A percentile compares a stretch with the other conserved stretches of the same genome.
Conservation (phyloP, 2,329 filamentous ascomycete species). For the Botrytis hyacinthi region DNA sequence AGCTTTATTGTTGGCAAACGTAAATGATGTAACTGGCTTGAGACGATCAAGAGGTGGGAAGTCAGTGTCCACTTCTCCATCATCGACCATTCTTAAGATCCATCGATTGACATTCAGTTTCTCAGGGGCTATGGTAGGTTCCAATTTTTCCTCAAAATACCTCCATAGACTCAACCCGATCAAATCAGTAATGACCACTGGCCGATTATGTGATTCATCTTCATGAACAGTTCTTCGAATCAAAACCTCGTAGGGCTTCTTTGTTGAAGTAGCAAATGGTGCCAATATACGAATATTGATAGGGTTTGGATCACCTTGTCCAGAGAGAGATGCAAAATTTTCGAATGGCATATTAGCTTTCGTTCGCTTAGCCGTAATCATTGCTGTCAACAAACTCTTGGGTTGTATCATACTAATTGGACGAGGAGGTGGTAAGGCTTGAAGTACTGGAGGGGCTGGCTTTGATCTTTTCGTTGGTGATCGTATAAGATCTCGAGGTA, state of each 20-base stretch:
- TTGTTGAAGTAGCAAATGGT: constrained; percentile 64
- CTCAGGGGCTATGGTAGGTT: constrained; percentile 61
- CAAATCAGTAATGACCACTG: constrained; percentile 74
- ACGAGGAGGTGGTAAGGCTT: constrained; percentile 67
- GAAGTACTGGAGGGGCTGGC: constrained; percentile 55
- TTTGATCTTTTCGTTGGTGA: constrained; percentile 64
- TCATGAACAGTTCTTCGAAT: constrained; percentile 69
- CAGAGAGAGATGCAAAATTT: constrained; percentile 71
- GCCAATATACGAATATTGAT: constrained; percentile 75
- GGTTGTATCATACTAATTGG: constrained; percentile 67
- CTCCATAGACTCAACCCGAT: constrained; percentile 77
- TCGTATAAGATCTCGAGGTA: constrained; percentile 58
- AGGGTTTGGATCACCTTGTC: constrained; percentile 74
- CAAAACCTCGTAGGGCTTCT: constrained; percentile 67
- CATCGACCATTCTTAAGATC: constrained; percentile 80
- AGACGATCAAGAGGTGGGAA: constrained; percentile 76
- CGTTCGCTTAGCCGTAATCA: constrained; percentile 69
- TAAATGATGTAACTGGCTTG: constrained; percentile 73
- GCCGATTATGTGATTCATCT: constrained; percentile 58
- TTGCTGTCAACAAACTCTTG: constrained; percentile 68
- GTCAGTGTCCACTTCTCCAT: constrained; percentile 81
- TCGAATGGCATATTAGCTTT: constrained; percentile 72
- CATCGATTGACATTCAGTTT: constrained; percentile 79
- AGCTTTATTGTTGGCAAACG: constrained; percentile 73
- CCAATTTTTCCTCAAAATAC: constrained; percentile 72